A percentile compares a stretch with the other conserved stretches of the same genome.
Evolutionary conservation across 179 eudicot genomes (phyloP).

Genomic region (Spergularia azorica): DNA sequence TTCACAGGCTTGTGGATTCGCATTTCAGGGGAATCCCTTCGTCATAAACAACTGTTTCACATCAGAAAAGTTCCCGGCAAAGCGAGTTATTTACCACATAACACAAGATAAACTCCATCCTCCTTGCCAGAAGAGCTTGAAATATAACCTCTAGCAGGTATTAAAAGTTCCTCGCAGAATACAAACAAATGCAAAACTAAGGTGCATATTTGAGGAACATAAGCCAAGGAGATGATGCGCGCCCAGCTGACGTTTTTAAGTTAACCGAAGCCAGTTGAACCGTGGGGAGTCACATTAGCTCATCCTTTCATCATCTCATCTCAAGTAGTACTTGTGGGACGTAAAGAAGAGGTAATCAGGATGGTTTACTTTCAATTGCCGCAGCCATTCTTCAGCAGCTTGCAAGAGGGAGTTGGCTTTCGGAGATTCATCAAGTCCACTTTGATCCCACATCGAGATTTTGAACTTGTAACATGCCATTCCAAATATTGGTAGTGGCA

Average conservation of each 20-base stretch:
- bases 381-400: conserved; percentile 83
- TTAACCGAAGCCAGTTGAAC: conserved; percentile 35
- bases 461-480: conserved; percentile 81
- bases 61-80: conserved; percentile 25
- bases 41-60: conserved; percentile 29
- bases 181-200: conserved; percentile 28
- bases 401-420: conserved; percentile 56
- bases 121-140: conserved; percentile 24
- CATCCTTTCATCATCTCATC: conserved; percentile 34
- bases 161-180: conserved; percentile 30
- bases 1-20: conserved; percentile 16
- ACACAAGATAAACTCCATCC: conserved; percentile 25
- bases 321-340: conserved; percentile 44
- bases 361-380: conserved; percentile 58
- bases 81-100: conserved; percentile 28
- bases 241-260: conserved; percentile 28
- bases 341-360: conserved; percentile 75
- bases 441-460: conserved; percentile 65
- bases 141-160: conserved; percentile 18
- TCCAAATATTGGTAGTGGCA: conserved; percentile 75
- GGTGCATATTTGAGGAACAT: conserved; percentile 27
- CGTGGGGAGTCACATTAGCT: conserved; percentile 11
- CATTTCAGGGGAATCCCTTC: conserved; percentile 17
- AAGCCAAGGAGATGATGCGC: conserved; percentile 21
- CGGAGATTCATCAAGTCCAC: conserved; percentile 46